Conservation (phyloP, 208 protist genomes). For the Leishmania turanica region DNA sequence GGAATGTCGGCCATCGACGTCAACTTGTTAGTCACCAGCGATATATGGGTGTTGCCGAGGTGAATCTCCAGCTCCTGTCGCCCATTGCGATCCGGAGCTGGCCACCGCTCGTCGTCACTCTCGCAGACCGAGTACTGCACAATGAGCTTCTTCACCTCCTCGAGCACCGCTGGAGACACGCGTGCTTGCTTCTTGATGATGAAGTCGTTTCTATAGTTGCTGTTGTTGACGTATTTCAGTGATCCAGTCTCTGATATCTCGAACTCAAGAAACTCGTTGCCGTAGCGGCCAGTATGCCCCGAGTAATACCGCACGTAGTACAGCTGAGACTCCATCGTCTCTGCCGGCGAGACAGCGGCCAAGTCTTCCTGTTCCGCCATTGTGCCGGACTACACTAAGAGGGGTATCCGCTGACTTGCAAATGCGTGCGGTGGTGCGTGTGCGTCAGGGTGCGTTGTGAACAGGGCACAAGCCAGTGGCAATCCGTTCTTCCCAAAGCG, state of each 20-base stretch:
- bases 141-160: slow-evolving; percentile 77
- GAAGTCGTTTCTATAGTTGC: slow-evolving; percentile 88
- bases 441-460: neutral
- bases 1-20: slow-evolving; percentile 80
- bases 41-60: slow-evolving; percentile 88
- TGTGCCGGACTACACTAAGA: neutral
- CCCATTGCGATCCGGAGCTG: slow-evolving; percentile 83
- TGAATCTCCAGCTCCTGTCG: slow-evolving; percentile 89
- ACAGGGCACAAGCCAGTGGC: neutral
- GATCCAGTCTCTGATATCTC: slow-evolving; percentile 78
- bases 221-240: slow-evolving; percentile 90
- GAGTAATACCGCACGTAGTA: slow-evolving; percentile 89
- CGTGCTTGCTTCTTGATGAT: slow-evolving; percentile 89
- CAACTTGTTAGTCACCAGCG: slow-evolving; percentile 88
- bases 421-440: slow-evolving; percentile 1
- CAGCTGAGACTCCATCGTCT: slow-evolving; percentile 72
- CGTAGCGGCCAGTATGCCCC: slow-evolving; percentile 85
- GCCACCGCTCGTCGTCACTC: slow-evolving; percentile 83
- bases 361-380: slow-evolving; percentile 22
- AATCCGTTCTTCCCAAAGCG: neutral
- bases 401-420: neutral
- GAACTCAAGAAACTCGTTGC: slow-evolving; percentile 92
- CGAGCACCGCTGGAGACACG: slow-evolving; percentile 70
- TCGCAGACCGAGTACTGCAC: slow-evolving; percentile 67
- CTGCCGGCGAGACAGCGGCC: slow-evolving; percentile 18